Evolutionary conservation across 2,329 filamentous ascomycete species (phyloP), one percentile per base, ranked within the genome.

Genomic region (Sporothrix schenckii): DNA sequence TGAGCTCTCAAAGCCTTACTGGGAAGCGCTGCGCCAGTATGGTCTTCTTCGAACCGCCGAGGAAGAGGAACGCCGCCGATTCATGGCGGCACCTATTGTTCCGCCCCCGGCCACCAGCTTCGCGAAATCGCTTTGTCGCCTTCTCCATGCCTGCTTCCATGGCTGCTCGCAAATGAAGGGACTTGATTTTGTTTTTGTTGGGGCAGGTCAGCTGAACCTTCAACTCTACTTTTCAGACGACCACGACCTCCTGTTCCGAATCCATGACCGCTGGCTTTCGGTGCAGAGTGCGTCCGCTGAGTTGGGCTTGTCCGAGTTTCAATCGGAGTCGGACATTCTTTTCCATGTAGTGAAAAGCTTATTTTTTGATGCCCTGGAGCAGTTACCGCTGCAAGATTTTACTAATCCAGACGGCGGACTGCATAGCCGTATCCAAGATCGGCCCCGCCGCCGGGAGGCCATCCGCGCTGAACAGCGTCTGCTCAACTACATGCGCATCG

Each of bases 221-320:
- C 60, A 49, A 13, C 60, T 63, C 21, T 63, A n/a, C 1, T 63
- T 27, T 41, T 49, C 60, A 2, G 56, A 60, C 30, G 60, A 63
- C 11, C 41, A 63, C 39, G 21, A 27, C 10, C 60, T 47, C 4
- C 53, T 5, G 3, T 63, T 63, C 19, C 60, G 60, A 10, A 49
- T 63, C 4, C 10, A 63, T 14, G 41, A 63, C 39, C 60, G 60
- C 3, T 63, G 60, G 60, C 60, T 63, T 3, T 49, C 60, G 10
- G 2, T 27, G 2, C 10, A 63, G n/a, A 21, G 41, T 2, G 60
- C 41, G 3, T 9, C 11, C 2, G 41, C n/a, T 2, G 41, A 63
- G 41, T 4, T 63, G 10, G 39, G 10, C 21, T 13, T 63, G 27
- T 19, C 53, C 3, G 13, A 14, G 3, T 0, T n/a, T 2, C 13